These are phyloP conservation scores for Sanghuangporus baumii DNA, from an alignment of 1,284 basidiomycete species.

Conservation along the genomic window DNA sequence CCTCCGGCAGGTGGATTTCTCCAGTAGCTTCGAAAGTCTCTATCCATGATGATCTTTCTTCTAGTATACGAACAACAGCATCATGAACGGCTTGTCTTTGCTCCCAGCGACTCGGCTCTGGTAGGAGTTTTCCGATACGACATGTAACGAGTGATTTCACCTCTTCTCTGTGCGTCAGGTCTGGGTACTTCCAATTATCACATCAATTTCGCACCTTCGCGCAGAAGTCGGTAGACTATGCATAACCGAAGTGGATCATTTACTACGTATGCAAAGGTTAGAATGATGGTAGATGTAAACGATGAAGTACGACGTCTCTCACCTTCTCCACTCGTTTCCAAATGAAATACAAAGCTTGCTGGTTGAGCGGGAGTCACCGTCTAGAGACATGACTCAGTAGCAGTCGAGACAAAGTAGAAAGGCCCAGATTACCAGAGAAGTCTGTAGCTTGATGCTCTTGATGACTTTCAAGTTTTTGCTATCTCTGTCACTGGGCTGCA, in stretches of 20 bases:
- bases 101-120: conserved; percentile 25
- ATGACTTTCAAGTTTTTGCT: conserved; percentile 46
- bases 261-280: conserved; percentile 34
- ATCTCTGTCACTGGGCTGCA: conserved; percentile 40
- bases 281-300: background rate
- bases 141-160: conserved; percentile 53
- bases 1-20: conserved; percentile 51
- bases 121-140: conserved; percentile 39
- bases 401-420: background rate
- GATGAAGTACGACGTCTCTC: conserved; percentile 12
- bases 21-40: conserved; percentile 63
- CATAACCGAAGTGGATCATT: conserved; percentile 54
- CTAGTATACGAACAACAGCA: conserved; percentile 52
- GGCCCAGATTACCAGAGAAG: background rate
- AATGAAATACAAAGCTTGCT: conserved; percentile 66
- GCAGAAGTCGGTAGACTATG: conserved; percentile 66
- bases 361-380: conserved; percentile 64
- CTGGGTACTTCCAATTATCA: too few species aligned
- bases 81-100: conserved; percentile 39
- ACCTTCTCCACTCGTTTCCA: conserved; percentile 56
- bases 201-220: conserved; percentile 51
- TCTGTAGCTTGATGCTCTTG: background rate
- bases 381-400: conserved; percentile 31
- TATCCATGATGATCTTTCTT: conserved; percentile 59
- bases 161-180: conserved; percentile 36